Evolutionary conservation across 768 basidiomycete species (phyloP).

Genomic region (Phanerochaete carnosa): DNA sequence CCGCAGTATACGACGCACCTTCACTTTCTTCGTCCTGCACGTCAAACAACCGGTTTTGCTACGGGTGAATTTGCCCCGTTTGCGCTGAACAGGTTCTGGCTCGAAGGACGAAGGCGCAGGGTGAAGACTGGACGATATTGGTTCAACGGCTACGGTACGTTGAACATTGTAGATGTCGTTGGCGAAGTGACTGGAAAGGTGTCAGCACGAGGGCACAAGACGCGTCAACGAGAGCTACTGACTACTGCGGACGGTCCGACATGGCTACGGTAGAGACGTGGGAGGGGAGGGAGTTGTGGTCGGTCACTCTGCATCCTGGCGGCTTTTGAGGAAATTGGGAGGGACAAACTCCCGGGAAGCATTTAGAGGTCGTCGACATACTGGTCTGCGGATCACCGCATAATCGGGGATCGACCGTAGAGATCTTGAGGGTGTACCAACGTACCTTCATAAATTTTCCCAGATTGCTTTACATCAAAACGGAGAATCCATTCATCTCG

Average conservation of each 20-base stretch:
- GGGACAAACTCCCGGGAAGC: constrained; percentile 13
- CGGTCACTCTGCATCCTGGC: constrained; percentile 15
- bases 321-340: constrained; percentile 24
- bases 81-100: constrained; percentile 57
- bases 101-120: constrained; percentile 16
- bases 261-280: constrained; percentile 22
- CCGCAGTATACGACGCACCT: constrained; percentile 53
- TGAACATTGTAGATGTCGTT: constrained; percentile 2
- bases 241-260: constrained; percentile 33
- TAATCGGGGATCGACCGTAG: constrained; percentile 23
- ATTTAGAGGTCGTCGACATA: constrained; percentile 14
- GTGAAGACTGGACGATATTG: constrained; percentile 23
- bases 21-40: constrained; percentile 93
- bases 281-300: constrained; percentile 24
- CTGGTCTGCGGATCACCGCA: constrained; percentile 33
- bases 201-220: background rate
- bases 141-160: constrained; percentile 35
- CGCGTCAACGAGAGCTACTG: constrained; percentile 13
- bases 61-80: constrained; percentile 90
- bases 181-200: background rate
- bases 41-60: constrained; percentile 94
- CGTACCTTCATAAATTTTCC: constrained; percentile 6
- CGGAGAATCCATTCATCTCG: constrained; percentile 6
- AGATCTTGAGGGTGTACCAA: constrained; percentile 1
- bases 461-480: constrained; percentile 4